Conservation (phyloP, 345 rosid genomes). For the Carallia brachiata region DNA sequence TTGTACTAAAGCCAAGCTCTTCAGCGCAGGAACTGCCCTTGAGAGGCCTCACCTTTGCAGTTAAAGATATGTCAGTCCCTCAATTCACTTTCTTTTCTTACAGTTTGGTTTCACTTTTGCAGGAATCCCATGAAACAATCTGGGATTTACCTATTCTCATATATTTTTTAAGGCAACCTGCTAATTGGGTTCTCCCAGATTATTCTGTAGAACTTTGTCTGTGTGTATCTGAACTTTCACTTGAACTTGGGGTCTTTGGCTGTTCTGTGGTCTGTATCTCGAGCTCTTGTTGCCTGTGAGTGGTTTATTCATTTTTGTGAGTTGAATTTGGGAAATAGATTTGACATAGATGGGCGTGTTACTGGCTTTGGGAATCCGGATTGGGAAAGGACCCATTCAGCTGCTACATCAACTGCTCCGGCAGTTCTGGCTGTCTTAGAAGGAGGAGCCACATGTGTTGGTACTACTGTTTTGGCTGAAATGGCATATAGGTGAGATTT, state of each 20-base stretch:
- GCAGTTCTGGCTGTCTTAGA: constrained; percentile 57
- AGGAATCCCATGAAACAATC: no score
- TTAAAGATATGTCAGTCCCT: constrained; percentile 77
- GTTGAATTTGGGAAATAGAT: constrained; percentile 39
- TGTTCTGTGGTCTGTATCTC: no score
- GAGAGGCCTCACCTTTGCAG: constrained; percentile 66
- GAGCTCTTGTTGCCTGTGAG: not conserved
- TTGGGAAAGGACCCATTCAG: constrained; percentile 77
- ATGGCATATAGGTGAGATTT: constrained; percentile 63
- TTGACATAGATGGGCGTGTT: constrained; percentile 72
- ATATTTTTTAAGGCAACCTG: no score
- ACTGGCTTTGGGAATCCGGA: constrained; percentile 94
- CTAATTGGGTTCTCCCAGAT: no score
- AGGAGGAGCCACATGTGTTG: constrained; percentile 71
- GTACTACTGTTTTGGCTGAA: constrained; percentile 83
- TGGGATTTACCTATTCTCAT: no score
- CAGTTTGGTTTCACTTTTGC: no score
- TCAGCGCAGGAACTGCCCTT: constrained; percentile 52
- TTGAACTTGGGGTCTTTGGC: no score
- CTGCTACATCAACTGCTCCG: constrained; percentile 65
- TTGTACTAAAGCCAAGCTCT: constrained; percentile 6
- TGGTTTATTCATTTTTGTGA: not conserved
- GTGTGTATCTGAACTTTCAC: not conserved
- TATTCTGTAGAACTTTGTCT: no score
- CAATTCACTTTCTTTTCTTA: not conserved